Base-by-base conservation (phyloP, 331 rosid species). In the Arachis monticola region DNA sequence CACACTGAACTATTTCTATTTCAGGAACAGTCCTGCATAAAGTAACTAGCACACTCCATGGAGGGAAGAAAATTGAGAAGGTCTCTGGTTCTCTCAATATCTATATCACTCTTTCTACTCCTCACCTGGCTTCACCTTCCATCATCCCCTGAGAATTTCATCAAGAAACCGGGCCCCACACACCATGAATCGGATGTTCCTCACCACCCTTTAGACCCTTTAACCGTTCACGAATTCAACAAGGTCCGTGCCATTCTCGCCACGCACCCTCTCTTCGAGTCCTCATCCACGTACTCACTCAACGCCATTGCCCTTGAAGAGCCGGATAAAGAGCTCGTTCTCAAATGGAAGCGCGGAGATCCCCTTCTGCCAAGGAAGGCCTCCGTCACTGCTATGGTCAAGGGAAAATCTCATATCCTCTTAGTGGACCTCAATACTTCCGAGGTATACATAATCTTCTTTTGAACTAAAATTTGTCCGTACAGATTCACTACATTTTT, bases 131-230 rank as follows among this genome's bases (percentile, higher is more conserved):
- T 79, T 71, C 85, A 83, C 72, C 74, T 89, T 78, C 90, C 91
- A 40, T 60, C 73, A 67, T 47, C 85, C 2, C 40, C 74, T 0
- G 22, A 8, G 11, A 46, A 69, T 57, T 52, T 47, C 8, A 77
- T 69, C 47, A 75, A 71, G 38, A 74, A 82, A 27, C 74, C 47
- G 7, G 64, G 5, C 85, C 7, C 2, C 12, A 67, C 60, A 84
- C 4, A 75, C 7, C 46, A 10, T 4, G 64, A 47, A 7, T 42
- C 70, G 1, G 90, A 88, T 67, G 60, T 59, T n/a, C 96, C 97
- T 27, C 90, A 41, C 79, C 97, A 93, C 86, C 97, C 97, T 41
- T 85, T 93, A 1, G 98, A 93, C 80, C 98, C 96, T 32, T 67
- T 93, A 52, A 93, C 97, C 12, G 31, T 90, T 41, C 62, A 52